Percentiles rank a stretch among this genome's conserved stretches.
These are phyloP conservation scores for Mortierella sp. DNA, from an alignment of 371 early-diverging fungal species.

Conservation along the genomic window DNA sequence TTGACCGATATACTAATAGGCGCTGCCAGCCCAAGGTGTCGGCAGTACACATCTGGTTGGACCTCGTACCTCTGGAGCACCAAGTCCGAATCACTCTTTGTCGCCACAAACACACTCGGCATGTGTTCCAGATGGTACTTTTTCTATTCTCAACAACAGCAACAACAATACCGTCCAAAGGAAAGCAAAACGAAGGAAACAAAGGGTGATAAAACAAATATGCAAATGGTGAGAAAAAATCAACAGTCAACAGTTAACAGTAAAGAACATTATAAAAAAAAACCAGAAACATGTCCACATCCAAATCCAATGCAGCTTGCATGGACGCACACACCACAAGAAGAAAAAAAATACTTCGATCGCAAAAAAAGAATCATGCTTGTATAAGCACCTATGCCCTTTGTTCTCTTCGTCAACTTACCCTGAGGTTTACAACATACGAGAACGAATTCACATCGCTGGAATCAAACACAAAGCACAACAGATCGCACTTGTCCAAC, in stretches of 20 bases:
- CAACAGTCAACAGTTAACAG: too few relatives aligned
- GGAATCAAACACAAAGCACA: constrained; percentile 96
- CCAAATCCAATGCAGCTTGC: constrained; percentile 4
- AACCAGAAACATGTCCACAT: neutral
- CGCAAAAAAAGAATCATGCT: neutral
- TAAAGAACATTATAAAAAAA: neutral
- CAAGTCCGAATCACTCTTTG: constrained; percentile 93
- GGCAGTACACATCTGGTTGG: constrained; percentile 95
- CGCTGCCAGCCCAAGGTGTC: constrained; percentile 84
- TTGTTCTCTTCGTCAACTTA: constrained; percentile 50
- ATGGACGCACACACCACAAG: constrained; percentile 15
- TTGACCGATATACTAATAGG: constrained; percentile 94
- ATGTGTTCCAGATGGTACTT: constrained; percentile 87
- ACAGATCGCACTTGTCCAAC: constrained; percentile 90
- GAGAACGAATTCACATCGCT: constrained; percentile 95
- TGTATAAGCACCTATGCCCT: constrained; percentile 19
- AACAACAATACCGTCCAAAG: neutral
- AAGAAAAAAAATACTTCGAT: constrained; percentile 3
- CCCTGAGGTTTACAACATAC: constrained; percentile 88
- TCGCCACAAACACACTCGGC: constrained; percentile 93
- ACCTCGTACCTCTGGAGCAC: constrained; percentile 82
- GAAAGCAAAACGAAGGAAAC: neutral
- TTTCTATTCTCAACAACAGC: constrained; percentile 62
- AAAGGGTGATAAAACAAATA: neutral
- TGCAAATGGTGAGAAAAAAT: neutral